Conservation (phyloP, 805 yeast genomes). For the Candida bentonensis region DNA sequence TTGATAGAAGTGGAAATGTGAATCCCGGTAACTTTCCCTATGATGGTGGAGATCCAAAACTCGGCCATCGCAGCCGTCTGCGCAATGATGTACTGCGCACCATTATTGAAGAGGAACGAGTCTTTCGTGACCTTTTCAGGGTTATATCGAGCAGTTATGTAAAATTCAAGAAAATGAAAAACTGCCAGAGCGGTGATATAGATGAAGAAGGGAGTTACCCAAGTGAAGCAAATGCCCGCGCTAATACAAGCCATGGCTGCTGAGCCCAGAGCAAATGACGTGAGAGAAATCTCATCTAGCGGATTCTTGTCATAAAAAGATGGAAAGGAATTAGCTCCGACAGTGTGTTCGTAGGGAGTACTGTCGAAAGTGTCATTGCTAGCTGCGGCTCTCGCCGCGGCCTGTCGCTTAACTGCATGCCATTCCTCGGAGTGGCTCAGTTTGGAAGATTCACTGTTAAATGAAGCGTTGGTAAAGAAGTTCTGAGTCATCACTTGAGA, state of each 20-base stretch:
- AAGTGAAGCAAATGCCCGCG: constrained; percentile 1
- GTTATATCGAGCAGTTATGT: constrained; percentile 64
- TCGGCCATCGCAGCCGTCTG: constrained; percentile 44
- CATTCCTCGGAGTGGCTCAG: neutral
- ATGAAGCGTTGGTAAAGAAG: too few relatives aligned
- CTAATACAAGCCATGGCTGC: constrained; percentile 11
- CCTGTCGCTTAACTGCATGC: neutral
- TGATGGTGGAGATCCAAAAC: constrained; percentile 26
- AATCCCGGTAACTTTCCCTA: constrained; percentile 25
- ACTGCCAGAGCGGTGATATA: constrained; percentile 40
- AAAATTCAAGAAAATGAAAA: constrained; percentile 77
- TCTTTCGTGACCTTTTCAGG: constrained; percentile 50
- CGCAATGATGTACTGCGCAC: constrained; percentile 41
- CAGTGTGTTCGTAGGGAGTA: neutral
- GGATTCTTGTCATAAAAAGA: too few relatives aligned
- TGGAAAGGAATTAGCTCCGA: too few relatives aligned
- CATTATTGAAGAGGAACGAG: constrained; percentile 56
- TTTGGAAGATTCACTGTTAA: neutral
- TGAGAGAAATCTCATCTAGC: constrained; percentile 17
- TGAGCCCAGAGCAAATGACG: constrained; percentile 18
- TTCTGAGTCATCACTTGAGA: too few relatives aligned
- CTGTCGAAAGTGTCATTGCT: neutral
- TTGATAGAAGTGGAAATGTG: constrained; percentile 12
- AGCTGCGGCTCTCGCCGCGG: neutral
- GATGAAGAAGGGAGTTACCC: constrained; percentile 22